These are phyloP conservation scores for Colletotrichum sp. DNA, from an alignment of 2,329 filamentous ascomycete species.

Conservation along the genomic window DNA sequence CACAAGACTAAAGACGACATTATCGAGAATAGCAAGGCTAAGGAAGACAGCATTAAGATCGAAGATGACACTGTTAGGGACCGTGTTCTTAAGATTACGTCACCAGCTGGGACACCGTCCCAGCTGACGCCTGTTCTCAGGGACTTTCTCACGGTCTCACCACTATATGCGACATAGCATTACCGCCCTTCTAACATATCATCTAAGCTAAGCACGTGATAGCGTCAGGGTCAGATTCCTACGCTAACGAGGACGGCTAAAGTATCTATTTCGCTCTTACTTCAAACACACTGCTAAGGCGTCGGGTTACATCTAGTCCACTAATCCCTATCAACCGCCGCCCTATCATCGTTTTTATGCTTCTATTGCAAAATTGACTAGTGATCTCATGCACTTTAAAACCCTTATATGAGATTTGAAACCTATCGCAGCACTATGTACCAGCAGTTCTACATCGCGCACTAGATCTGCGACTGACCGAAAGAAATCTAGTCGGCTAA, in stretches of 20 bases:
- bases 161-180: not conserved
- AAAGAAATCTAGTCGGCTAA: not conserved
- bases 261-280: not conserved
- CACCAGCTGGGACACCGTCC: not conserved
- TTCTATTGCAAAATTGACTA: not conserved
- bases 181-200: not conserved
- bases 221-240: not conserved
- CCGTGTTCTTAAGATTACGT: not conserved
- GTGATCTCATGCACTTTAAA: not conserved
- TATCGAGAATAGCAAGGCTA: not conserved
- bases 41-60: not conserved
- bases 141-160: not conserved
- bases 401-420: no score
- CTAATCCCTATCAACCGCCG: not conserved
- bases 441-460: not conserved
- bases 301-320: not conserved
- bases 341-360: not conserved
- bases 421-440: not conserved
- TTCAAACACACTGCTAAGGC: not conserved
- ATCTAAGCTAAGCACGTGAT: not conserved
- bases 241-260: not conserved
- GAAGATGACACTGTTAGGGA: not conserved
- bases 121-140: not conserved
- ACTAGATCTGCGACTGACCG: not conserved
- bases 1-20: not conserved